Evolutionary conservation across 306 rosid species (phyloP).

Genomic region (Fragaria iinumae): DNA sequence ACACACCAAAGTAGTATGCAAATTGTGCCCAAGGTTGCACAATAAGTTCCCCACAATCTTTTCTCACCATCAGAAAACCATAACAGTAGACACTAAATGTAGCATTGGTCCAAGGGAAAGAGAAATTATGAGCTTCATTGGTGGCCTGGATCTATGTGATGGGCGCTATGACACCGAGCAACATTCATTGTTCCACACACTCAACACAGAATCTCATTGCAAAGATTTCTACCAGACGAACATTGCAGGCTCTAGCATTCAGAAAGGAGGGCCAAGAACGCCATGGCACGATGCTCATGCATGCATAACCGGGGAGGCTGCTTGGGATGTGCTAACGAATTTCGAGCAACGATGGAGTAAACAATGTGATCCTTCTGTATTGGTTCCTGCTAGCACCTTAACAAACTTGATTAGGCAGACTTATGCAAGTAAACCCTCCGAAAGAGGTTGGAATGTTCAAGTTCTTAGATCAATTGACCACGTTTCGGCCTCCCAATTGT

Average conservation of each 20-base stretch:
- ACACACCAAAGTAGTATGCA: constrained; percentile 76
- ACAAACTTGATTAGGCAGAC: constrained; percentile 40
- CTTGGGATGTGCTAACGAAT: constrained; percentile 83
- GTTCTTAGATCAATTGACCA: constrained; percentile 82
- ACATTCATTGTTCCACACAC: constrained; percentile 76
- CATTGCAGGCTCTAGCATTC: constrained; percentile 65
- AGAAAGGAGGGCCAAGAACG: constrained; percentile 88
- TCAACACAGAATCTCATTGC: constrained; percentile 49
- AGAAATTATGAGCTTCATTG: constrained; percentile 80
- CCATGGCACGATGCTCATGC: constrained; percentile 99
- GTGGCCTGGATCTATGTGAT: constrained; percentile 83
- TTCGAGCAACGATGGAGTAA: constrained; percentile 92
- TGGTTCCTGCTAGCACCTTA: constrained; percentile 56
- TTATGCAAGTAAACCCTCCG: constrained; percentile 28
- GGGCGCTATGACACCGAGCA: constrained; percentile 88
- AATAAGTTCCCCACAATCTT: constrained; percentile 67
- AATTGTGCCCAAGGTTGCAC: constrained; percentile 70
- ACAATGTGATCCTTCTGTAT: constrained; percentile 62
- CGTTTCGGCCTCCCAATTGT: constrained; percentile 67
- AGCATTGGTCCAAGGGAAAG: constrained; percentile 39
- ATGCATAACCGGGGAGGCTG: constrained; percentile 77
- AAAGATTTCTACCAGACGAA: constrained; percentile 77
- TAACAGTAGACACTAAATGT: constrained; percentile 57
- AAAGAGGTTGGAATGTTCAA: constrained; percentile 80
- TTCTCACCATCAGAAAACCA: constrained; percentile 88